Percentiles rank a stretch among this genome's conserved stretches.
These are phyloP conservation scores for Psilocybe mexicana DNA, from an alignment of 1,284 basidiomycete species.

Conservation along the genomic window DNA sequence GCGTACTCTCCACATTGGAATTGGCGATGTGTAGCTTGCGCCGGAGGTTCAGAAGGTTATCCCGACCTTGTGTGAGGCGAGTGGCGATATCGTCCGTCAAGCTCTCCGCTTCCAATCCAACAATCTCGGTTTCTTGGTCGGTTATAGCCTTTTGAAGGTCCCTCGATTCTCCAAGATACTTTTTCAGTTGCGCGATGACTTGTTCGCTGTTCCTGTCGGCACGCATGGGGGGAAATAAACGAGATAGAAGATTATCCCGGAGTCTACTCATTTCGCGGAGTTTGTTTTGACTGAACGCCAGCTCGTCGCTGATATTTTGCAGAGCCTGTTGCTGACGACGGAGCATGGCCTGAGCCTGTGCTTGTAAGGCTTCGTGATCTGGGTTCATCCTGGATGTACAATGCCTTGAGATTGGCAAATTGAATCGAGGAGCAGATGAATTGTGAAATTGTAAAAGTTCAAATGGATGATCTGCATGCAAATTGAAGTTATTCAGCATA, in stretches of 20 bases:
- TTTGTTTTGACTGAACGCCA: not conserved
- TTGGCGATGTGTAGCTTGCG: not conserved
- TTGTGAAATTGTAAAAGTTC: too few relatives aligned
- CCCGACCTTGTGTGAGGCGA: not conserved
- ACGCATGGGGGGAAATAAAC: conserved; percentile 7
- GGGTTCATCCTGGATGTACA: too few relatives aligned
- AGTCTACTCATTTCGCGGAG: not conserved
- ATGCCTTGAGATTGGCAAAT: too few relatives aligned
- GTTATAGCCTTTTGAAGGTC: not conserved
- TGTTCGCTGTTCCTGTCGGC: conserved; percentile 3
- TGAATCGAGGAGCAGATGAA: too few relatives aligned
- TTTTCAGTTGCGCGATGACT: not conserved
- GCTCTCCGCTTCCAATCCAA: not conserved
- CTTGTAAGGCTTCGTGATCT: too few relatives aligned
- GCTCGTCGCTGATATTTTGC: not conserved
- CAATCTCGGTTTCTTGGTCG: not conserved
- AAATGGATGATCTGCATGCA: too few relatives aligned
- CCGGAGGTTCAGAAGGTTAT: not conserved
- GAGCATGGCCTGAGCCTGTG: not conserved
- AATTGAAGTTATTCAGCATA: too few relatives aligned
- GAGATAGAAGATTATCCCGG: conserved; percentile 5
- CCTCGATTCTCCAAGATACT: not conserved
- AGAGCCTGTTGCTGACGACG: not conserved
- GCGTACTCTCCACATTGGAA: conserved; percentile 9
- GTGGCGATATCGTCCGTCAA: not conserved